Base-by-base conservation (phyloP, 768 basidiomycete genomes). In the Pleurotus tuoliensis region DNA sequence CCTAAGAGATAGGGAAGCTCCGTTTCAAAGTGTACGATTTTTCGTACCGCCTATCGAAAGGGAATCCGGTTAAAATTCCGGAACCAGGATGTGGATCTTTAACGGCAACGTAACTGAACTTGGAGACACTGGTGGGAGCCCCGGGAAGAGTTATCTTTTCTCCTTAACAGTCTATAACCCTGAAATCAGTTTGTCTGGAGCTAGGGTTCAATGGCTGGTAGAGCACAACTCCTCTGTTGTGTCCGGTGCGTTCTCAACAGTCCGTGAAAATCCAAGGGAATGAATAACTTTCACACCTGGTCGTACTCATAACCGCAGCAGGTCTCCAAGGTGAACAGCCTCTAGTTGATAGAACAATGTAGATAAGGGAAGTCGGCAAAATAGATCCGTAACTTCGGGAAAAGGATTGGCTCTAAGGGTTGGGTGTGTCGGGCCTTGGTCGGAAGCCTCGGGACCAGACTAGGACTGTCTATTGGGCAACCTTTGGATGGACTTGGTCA, bases 291-390 rank as follows among this genome's bases (percentile, higher is more conserved):
- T 84, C 79, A 75, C 80, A 73, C 76, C 81, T 81, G 83, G 80
- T 83, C 81, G 80, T 84, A 85, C 83, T 83, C 82, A 84, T 84
- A 84, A 82, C 83, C 77, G 81, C 82, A 85, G 82, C 84, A 83
- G 84, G 83, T 86, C 84, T 84, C 84, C 84, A 81, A 84, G 83
- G 83, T 84, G 82, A 84, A 84, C 79, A 84, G 83, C 81, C 84
- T 86, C 84, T 85, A 85, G 84, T 84, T 78, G 81, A 83, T 83
- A 80, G 82, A 83, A 83, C 78, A 84, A 84, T 84, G 82, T 83
- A 84, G 83, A 81, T 84, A 86, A 85, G 83, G 83, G 82, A 84
- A 85, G 81, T 83, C 79, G 77, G 81, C 41, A 43, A 43, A 43
- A 43, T 43, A 43, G 41, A 43, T 83, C 83, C 80, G 79, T 85